These are phyloP conservation scores for Begonia loranthoides DNA, from an alignment of 306 rosid genomes.

Conservation along the genomic window DNA sequence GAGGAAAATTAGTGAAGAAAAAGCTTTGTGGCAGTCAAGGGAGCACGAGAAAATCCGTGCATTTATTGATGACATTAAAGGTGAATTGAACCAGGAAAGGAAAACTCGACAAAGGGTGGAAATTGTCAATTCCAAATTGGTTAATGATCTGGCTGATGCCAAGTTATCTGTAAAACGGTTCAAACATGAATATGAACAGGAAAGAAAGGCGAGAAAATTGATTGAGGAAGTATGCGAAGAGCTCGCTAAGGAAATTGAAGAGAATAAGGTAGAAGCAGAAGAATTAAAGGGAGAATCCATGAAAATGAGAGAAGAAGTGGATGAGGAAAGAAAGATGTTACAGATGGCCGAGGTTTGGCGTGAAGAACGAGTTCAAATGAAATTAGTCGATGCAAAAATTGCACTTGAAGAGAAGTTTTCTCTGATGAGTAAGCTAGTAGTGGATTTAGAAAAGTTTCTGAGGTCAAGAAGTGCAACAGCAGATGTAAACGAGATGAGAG, in stretches of 20 bases:
- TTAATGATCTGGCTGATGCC: conserved; percentile 75
- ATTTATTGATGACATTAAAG: conserved; percentile 64
- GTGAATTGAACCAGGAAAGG: conserved; percentile 71
- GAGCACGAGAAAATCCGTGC: conserved; percentile 92
- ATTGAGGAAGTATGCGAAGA: conserved; percentile 90
- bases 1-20: conserved; percentile 74
- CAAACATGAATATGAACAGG: conserved; percentile 81
- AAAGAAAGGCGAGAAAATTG: conserved; percentile 63
- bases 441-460: conserved; percentile 51
- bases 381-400: conserved; percentile 83
- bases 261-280: conserved; percentile 84
- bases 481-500: conserved; percentile 57
- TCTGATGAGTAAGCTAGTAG: conserved; percentile 71
- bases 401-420: conserved; percentile 82
- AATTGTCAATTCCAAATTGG: conserved; percentile 68
- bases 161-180: conserved; percentile 54
- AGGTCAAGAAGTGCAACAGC: conserved; percentile 26
- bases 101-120: conserved; percentile 75
- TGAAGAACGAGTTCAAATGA: conserved; percentile 97
- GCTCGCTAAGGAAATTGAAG: conserved; percentile 93
- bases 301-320: conserved; percentile 68
- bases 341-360: conserved; percentile 99
- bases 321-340: conserved; percentile 80
- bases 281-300: conserved; percentile 54
- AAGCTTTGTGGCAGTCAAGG: conserved; percentile 65